Evolutionary conservation across 202 grass and related monocot species (phyloP).

Genomic region (Zoysia matrella): DNA sequence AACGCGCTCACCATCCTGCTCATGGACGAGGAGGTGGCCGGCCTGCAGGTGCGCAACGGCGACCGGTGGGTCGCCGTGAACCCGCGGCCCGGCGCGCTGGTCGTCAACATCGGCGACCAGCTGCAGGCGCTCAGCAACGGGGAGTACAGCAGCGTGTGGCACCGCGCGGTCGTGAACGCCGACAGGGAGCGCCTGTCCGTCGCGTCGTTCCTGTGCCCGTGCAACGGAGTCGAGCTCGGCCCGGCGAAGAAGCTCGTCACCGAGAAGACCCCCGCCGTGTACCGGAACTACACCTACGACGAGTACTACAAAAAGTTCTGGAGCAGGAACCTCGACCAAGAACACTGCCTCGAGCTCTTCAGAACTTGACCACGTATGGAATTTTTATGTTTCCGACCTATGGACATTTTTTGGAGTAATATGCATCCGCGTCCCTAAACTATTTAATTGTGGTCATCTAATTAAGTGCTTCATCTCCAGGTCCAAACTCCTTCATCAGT

Average conservation of each 20-base stretch:
- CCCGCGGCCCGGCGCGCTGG: constrained; percentile 62
- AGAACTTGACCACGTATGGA: constrained; percentile 15
- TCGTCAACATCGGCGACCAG: constrained; percentile 90
- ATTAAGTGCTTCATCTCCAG: too few relatives aligned
- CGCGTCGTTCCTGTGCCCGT: constrained; percentile 88
- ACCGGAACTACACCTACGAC: constrained; percentile 58
- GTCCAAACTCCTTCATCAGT: too few relatives aligned
- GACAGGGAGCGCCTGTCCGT: constrained; percentile 65
- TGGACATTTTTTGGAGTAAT: too few relatives aligned
- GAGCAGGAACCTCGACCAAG: too few relatives aligned
- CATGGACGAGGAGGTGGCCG: constrained; percentile 67
- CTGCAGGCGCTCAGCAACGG: constrained; percentile 86
- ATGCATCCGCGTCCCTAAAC: too few relatives aligned
- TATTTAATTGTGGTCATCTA: too few relatives aligned
- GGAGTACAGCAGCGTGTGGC: constrained; percentile 82
- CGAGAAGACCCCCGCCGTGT: constrained; percentile 56
- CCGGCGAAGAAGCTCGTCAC: constrained; percentile 64
- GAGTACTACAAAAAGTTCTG: too few relatives aligned
- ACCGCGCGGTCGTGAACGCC: constrained; percentile 77
- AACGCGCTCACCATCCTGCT: constrained; percentile 92
- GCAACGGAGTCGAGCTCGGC: constrained; percentile 55
- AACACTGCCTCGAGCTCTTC: constrained; percentile 72
- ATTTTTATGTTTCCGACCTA: too few relatives aligned
- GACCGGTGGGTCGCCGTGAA: constrained; percentile 80
- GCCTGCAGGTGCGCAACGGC: constrained; percentile 66